phyloP scores from a whole-genome alignment of 441 rosid genomes.

The Syzygium malaccense region DNA sequence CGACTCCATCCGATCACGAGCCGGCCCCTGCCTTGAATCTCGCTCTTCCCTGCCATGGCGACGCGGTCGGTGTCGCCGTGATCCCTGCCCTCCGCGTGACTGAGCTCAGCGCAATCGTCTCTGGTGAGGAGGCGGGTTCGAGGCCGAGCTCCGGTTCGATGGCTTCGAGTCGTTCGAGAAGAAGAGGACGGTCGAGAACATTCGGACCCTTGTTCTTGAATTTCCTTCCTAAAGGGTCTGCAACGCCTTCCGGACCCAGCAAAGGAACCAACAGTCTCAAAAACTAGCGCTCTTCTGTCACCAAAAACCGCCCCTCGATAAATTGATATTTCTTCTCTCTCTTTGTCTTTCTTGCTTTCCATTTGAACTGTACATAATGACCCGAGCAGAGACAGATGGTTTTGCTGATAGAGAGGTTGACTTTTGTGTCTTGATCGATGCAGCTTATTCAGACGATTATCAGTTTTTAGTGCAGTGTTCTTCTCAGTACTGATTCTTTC shows the following conservation, averaged over 20 bases:
- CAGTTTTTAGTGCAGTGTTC: background rate
- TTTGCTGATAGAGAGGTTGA: background rate
- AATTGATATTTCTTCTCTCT: background rate
- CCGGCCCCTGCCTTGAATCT: conserved; percentile 6
- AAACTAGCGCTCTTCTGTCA: conserved; percentile 6
- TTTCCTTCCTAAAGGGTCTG: conserved; percentile 44
- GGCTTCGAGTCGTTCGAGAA: background rate
- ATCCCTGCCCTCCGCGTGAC: background rate
- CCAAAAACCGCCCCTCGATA: background rate
- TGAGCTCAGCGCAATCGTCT: background rate
- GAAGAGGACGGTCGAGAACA: conserved; percentile 5
- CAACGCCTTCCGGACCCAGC: conserved; percentile 50
- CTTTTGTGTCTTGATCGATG: background rate
- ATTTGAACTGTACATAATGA: background rate
- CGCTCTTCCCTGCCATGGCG: conserved; percentile 10
- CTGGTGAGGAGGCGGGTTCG: background rate
- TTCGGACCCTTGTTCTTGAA: conserved; percentile 32
- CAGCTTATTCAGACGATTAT: background rate
- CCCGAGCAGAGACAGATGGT: background rate
- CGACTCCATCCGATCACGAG: background rate
- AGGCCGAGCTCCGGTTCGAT: background rate
- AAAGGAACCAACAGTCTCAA: conserved; percentile 27
- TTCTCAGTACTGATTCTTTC: background rate
- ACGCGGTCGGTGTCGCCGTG: background rate
- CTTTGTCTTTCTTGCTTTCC: background rate